These are phyloP conservation scores for Acidomyces sp. DNA, from an alignment of 495 filamentous ascomycete species.

Conservation along the genomic window DNA sequence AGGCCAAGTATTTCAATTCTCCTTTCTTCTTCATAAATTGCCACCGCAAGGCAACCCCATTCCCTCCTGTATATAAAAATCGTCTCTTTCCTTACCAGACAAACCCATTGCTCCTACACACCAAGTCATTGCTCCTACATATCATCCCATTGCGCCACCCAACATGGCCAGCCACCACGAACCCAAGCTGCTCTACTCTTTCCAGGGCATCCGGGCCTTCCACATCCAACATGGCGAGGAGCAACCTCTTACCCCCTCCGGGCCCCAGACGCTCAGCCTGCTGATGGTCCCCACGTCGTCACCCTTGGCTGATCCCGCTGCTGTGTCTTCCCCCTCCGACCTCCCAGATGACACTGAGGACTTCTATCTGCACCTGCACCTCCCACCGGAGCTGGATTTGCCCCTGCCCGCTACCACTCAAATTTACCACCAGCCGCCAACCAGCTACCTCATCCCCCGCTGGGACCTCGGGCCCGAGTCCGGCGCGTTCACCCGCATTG, in stretches of 20 bases:
- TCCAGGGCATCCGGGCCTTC: slow-evolving; percentile 72
- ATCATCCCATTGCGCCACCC: background rate
- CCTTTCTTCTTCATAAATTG: no score
- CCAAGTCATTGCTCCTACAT: background rate
- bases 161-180: slow-evolving; percentile 43
- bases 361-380: slow-evolving; percentile 86
- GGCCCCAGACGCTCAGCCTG: slow-evolving; percentile 76
- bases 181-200: slow-evolving; percentile 68
- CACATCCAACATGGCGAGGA: slow-evolving; percentile 83
- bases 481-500: slow-evolving; percentile 79
- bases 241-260: slow-evolving; percentile 64
- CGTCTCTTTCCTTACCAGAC: background rate
- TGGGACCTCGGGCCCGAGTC: slow-evolving; percentile 81
- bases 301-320: slow-evolving; percentile 48
- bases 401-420: slow-evolving; percentile 84
- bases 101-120: background rate
- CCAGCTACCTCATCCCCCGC: slow-evolving; percentile 79
- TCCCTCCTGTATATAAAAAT: background rate
- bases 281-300: slow-evolving; percentile 86
- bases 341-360: slow-evolving; percentile 73
- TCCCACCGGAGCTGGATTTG: slow-evolving; percentile 87
- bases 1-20: no score
- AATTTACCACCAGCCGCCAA: slow-evolving; percentile 84
- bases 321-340: slow-evolving; percentile 40
- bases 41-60: no score